Evolutionary conservation across 1,284 basidiomycete genomes (phyloP).

Genomic region (Flammula alnicola): DNA sequence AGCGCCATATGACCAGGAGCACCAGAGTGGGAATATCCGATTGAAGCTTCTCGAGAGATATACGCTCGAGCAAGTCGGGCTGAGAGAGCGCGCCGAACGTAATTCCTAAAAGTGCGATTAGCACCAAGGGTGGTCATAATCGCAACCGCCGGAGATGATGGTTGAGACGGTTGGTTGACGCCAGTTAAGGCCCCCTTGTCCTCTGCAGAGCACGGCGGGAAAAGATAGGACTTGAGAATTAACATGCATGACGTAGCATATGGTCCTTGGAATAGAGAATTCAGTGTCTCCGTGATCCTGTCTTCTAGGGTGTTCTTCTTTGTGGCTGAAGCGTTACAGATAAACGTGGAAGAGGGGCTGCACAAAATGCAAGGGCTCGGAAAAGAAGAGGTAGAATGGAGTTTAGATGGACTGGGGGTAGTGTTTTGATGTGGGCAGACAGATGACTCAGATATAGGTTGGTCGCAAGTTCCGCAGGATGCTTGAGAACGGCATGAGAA

Average conservation of each 20-base stretch:
- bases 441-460: constrained; percentile 69
- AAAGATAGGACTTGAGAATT: constrained; percentile 49
- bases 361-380: constrained; percentile 64
- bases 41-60: constrained; percentile 56
- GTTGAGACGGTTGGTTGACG: neutral
- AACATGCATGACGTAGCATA: constrained; percentile 67
- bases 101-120: constrained; percentile 64
- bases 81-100: constrained; percentile 62
- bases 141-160: constrained; percentile 22
- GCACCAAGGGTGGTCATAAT: constrained; percentile 65
- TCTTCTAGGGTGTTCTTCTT: constrained; percentile 54
- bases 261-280: constrained; percentile 62
- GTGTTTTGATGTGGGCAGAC: constrained; percentile 56
- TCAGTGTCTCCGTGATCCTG: constrained; percentile 57
- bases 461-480: constrained; percentile 63
- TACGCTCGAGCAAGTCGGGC: constrained; percentile 67
- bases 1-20: constrained; percentile 61
- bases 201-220: constrained; percentile 23
- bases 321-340: constrained; percentile 47
- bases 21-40: constrained; percentile 61
- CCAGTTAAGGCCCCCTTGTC: neutral
- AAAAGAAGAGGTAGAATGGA: constrained; percentile 72
- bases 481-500: constrained; percentile 39
- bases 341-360: constrained; percentile 66
- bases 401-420: constrained; percentile 56